Evolutionary conservation across 2,329 filamentous ascomycete species (phyloP).

Genomic region (Penicillium brasilianum): DNA sequence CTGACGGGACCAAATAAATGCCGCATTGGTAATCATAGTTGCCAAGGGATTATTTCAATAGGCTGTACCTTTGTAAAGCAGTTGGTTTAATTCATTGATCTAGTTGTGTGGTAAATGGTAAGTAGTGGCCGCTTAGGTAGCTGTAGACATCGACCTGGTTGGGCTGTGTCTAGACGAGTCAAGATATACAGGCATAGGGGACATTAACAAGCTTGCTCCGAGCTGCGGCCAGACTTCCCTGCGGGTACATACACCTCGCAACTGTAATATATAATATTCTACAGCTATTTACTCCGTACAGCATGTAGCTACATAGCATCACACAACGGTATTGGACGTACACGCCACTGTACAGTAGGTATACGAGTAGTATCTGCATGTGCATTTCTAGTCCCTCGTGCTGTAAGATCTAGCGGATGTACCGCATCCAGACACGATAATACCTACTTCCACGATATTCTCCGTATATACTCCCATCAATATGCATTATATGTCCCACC

Average conservation of each 20-base stretch:
- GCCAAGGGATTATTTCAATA: not conserved
- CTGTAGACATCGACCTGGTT: not conserved
- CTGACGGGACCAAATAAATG: not conserved
- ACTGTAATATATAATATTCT: not conserved
- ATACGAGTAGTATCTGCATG: not conserved
- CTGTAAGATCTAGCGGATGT: not conserved
- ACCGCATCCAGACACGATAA: not conserved
- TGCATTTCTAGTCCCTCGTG: constrained; percentile 11
- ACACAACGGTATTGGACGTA: not conserved
- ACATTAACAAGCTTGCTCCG: not conserved
- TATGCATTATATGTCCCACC: not conserved
- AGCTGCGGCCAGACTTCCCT: not conserved
- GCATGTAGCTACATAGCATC: not conserved
- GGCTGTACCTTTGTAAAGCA: not conserved
- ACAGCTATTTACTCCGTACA: not conserved
- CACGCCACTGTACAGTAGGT: no score
- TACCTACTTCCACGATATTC: not conserved
- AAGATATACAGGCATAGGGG: not conserved
- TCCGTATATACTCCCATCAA: not conserved
- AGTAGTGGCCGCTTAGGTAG: no score
- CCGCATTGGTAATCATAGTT: constrained; percentile 12
- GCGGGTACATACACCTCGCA: not conserved
- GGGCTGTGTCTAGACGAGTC: not conserved
- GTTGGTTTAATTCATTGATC: no score
- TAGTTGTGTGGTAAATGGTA: no score